These are phyloP conservation scores for Raddia distichophylla DNA, from an alignment of 176 grass and related monocot genomes.

Conservation along the genomic window DNA sequence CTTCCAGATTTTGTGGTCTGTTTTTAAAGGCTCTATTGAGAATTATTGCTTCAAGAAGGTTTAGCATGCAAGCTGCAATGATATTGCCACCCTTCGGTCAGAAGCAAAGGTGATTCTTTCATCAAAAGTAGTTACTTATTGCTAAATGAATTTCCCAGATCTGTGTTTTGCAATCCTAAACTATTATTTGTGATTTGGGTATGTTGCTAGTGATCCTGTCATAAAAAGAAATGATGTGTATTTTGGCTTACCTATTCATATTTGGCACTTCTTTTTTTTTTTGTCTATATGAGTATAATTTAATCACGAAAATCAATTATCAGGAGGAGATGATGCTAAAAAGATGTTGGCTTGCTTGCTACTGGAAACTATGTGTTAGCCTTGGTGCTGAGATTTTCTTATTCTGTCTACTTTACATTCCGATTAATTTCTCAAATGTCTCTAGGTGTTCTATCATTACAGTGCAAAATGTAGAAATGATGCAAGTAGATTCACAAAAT, in stretches of 20 bases:
- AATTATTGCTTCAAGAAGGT: constrained; percentile 61
- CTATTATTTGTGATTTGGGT: constrained; percentile 34
- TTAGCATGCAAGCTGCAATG: constrained; percentile 47
- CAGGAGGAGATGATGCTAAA: constrained; percentile 94
- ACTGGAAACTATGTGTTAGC: constrained; percentile 84
- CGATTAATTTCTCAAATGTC: constrained; percentile 27
- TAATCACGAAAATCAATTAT: constrained; percentile 45
- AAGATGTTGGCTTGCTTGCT: constrained; percentile 95
- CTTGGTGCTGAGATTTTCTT: constrained; percentile 63
- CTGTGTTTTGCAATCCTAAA: constrained; percentile 34
- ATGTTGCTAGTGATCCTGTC: constrained; percentile 65
- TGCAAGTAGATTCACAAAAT: constrained; percentile 10
- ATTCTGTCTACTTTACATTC: constrained; percentile 18
- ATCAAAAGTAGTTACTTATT: constrained; percentile 42
- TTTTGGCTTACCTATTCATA: constrained; percentile 28
- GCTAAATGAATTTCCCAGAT: constrained; percentile 12
- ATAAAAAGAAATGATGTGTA: constrained; percentile 81
- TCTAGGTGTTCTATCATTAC: constrained; percentile 30
- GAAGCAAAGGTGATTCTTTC: constrained; percentile 62
- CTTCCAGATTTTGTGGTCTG: constrained; percentile 36
- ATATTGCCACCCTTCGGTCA: constrained; percentile 46
- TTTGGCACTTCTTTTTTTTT: neutral
- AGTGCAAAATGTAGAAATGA: neutral
- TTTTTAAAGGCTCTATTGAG: constrained; percentile 52
- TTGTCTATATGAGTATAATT: constrained; percentile 35